Base-by-base conservation (phyloP, 345 rosid genomes). In the Pistacia integerrima region DNA sequence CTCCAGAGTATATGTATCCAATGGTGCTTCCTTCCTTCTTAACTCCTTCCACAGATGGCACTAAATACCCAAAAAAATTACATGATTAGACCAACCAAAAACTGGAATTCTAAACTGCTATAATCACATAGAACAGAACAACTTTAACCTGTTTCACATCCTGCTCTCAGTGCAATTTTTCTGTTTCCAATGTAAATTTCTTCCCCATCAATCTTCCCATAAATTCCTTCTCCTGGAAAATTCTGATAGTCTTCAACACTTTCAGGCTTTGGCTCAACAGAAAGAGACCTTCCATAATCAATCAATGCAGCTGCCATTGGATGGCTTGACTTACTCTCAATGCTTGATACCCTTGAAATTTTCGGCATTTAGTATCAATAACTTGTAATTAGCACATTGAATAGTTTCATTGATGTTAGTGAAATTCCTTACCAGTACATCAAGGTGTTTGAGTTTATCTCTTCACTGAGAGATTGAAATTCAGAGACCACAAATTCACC, bases 261-360 rank as follows among this genome's bases (percentile, higher is more conserved):
- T 55, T 90, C 97, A n/a, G 98, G 94, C 48, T 79, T 88, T 20
- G 99, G 92, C 76, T 88, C 89, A 11, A 93, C 49, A 17, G 91
- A 90, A 57, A 69, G 72, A 1, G 87, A 84, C 81, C 82, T 86
- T 35, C 83, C 99, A 75, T 90, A 84, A 25, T 84, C 93, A 44
- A 93, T 89, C 60, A 96, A 83, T 25, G 97, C 83, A 52, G 87
- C 78, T 52, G 99, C 97, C 94, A 93, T 87, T 51, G 98, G 99
- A 87, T 96, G 99, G 69, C 95, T 89, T 14, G 99, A 93, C 76
- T 93, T 93, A 67, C 94, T 88, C 85, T 96, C 98, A 22, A 86
- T 81, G 87, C 99, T 92, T 73, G 99, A 90, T 58, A 92, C 97
- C 98, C 98, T 93, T 0, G 72, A 60, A 33, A 72, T 38, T 74